phyloP scores from a whole-genome alignment of 2,329 filamentous ascomycete genomes.

The Rutstroemia sp. region DNA sequence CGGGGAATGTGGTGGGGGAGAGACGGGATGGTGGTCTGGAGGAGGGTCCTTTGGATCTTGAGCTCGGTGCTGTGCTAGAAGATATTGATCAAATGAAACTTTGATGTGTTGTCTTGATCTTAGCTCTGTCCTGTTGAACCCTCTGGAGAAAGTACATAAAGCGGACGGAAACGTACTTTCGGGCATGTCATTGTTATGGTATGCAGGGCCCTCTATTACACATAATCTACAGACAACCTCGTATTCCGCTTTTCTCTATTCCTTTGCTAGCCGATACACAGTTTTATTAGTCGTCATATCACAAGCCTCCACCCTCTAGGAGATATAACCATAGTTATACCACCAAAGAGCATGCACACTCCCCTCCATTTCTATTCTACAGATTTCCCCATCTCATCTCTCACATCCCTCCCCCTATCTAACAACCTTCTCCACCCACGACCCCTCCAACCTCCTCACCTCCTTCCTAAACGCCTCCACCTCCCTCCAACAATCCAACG shows the following conservation, averaged over 20 bases:
- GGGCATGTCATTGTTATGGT: not conserved
- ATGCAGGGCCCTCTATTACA: slow-evolving; percentile 8
- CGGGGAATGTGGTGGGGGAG: not conserved
- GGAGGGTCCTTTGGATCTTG: not conserved
- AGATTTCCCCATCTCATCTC: not conserved
- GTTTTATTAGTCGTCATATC: too few relatives aligned
- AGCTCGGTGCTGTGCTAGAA: not conserved
- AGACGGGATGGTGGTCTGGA: not conserved
- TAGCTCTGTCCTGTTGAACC: not conserved
- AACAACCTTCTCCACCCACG: slow-evolving; percentile 80
- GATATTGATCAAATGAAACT: not conserved
- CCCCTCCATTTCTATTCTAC: too few relatives aligned
- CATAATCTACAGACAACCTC: slow-evolving; percentile 8
- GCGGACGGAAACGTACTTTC: too few relatives aligned
- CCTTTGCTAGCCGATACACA: too few relatives aligned
- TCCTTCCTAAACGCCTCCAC: slow-evolving; percentile 86
- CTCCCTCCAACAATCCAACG: slow-evolving; percentile 91
- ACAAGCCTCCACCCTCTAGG: too few relatives aligned
- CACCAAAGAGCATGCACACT: too few relatives aligned
- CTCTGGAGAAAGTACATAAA: not conserved
- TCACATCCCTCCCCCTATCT: slow-evolving; percentile 8
- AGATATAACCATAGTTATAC: too few relatives aligned
- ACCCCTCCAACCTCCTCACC: slow-evolving; percentile 77
- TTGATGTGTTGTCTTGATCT: not conserved
- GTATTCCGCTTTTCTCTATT: too few relatives aligned